Base-by-base conservation (phyloP, 225 moss, liverwort and hornwort genomes). In the Neckera pumila region DNA sequence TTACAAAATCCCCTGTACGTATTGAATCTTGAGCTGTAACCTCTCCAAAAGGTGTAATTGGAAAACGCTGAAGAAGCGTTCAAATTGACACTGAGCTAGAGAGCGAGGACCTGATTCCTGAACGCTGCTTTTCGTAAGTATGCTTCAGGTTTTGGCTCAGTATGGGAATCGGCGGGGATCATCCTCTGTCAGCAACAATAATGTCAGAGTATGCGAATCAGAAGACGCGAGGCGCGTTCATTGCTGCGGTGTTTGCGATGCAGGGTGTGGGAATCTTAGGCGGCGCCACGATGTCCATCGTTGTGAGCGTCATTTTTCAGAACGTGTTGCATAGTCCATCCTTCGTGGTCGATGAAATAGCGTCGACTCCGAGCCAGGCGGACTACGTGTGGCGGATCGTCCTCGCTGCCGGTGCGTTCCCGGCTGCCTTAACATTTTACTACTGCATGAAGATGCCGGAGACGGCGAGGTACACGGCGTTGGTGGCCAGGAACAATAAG, bases 371-470 rank as follows among this genome's bases (percentile, higher is more conserved):
- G n/a, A 77, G 72, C 22, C 82, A 90, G 51, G 93, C 93, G 11
- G 93, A 93, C 76, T 93, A 86, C 63, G 92, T 92, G 25, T 92
- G 93, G 92, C 77, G 93, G 56, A 89, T 93, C 45, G 67, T 93
- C 80, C 81, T 93, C 80, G 83, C 86, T 47, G 42, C 86, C 10
- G 93, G 93, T 58, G 92, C 87, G 17, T 62, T 88, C 27, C 87
- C 82, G 17, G 87, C 87, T 13, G 74, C 82, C 42, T 40, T 82
- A 14, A 82, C 87, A 17, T 76, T 82, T 75, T 82, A 88, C 54
- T 82, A 74, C 54, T 82, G 87, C 53, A 88, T 88, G 87, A 76
- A 82, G 63, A 75, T 88, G 82, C 88, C 88, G 26, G 88, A 88
- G 64, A 88, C 82, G 54, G 88, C 88, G 53, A 61, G 88, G 61